phyloP scores from a whole-genome alignment of 2,329 filamentous ascomycete genomes.

The Tympanopsis confertula region DNA sequence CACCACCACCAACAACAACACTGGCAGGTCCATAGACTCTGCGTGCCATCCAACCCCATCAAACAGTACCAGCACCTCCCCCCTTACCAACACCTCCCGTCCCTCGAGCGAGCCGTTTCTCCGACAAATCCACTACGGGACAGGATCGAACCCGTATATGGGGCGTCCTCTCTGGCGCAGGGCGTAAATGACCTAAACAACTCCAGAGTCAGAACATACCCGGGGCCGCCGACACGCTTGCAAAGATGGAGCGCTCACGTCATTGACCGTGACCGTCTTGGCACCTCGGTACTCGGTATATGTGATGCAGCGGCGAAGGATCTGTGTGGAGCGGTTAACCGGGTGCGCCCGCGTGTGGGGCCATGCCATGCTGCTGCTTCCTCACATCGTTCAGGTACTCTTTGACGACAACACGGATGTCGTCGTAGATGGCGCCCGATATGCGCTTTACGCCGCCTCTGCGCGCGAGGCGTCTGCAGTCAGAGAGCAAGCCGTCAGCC shows the following conservation, averaged over 20 bases:
- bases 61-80: too few species aligned
- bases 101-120: too few species aligned
- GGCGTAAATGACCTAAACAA: constrained; percentile 37
- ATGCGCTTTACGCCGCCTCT: constrained; percentile 71
- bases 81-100: too few species aligned
- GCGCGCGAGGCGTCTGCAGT: constrained; percentile 34
- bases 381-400: constrained; percentile 33
- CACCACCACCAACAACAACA: too few species aligned
- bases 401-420: constrained; percentile 39
- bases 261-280: constrained; percentile 51
- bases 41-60: too few species aligned
- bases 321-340: constrained; percentile 21
- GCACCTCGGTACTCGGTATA: constrained; percentile 40
- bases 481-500: constrained; percentile 6
- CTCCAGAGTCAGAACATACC: constrained; percentile 3
- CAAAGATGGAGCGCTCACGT: constrained; percentile 31
- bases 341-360: not conserved
- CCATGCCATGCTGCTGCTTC: not conserved
- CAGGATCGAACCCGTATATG: constrained; percentile 45
- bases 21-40: too few species aligned
- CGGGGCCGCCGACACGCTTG: not conserved
- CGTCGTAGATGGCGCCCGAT: constrained; percentile 50
- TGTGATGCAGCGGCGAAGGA: constrained; percentile 33
- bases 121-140: constrained; percentile 12
- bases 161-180: constrained; percentile 35